Conservation (phyloP, 2,329 filamentous ascomycete genomes). For the Verticillium dahliae region DNA sequence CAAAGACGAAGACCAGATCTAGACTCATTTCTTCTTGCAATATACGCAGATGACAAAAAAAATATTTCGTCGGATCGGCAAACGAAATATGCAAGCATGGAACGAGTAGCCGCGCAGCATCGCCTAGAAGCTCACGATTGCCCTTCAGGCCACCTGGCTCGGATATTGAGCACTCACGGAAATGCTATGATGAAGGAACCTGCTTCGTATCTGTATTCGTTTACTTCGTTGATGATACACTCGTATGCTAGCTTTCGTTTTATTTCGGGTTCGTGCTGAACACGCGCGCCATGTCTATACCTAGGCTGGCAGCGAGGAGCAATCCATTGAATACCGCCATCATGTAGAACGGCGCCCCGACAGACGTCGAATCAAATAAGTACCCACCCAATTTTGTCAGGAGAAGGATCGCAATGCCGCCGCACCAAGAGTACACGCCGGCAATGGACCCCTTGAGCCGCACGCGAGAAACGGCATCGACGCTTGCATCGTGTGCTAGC, state of each 20-base stretch:
- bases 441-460: conserved; percentile 87
- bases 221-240: no score
- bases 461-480: conserved; percentile 37
- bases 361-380: conserved; percentile 70
- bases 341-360: conserved; percentile 84
- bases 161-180: no score
- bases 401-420: conserved; percentile 81
- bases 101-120: no score
- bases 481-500: conserved; percentile 19
- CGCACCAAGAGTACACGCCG: conserved; percentile 86
- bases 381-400: conserved; percentile 87
- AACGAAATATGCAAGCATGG: no score
- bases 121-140: no score
- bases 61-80: no score
- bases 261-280: conserved; percentile 16
- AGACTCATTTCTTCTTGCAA: no score
- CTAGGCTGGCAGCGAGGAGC: conserved; percentile 52
- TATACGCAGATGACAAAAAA: no score
- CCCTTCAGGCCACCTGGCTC: no score
- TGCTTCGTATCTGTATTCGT: not conserved
- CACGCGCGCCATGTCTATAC: conserved; percentile 39
- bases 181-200: no score
- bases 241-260: no score
- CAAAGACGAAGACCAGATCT: no score
- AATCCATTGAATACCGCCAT: conserved; percentile 83